Conservation (phyloP, 2,329 filamentous ascomycete species). For the Lachnellula willkommii region DNA sequence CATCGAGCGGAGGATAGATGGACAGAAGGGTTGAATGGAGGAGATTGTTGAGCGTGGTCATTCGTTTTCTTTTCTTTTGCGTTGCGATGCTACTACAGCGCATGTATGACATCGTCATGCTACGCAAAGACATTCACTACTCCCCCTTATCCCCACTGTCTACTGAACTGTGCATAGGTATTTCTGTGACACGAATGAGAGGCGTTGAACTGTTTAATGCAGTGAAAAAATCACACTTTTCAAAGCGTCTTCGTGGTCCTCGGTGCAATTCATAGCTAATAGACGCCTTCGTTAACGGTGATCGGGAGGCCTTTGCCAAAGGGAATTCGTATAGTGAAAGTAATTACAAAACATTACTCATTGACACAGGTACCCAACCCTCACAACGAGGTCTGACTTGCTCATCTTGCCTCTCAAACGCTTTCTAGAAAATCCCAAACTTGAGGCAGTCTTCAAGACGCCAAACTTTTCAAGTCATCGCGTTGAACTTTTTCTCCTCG, state of each 20-base stretch:
- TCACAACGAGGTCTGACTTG: no score
- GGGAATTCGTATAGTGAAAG: no score
- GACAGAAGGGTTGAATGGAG: neutral
- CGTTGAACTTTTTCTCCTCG: constrained; percentile 1
- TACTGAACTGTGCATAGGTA: neutral
- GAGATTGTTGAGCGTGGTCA: neutral
- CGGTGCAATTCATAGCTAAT: no score
- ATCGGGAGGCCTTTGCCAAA: no score
- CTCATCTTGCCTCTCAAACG: no score
- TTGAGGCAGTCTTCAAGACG: neutral
- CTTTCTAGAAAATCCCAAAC: no score
- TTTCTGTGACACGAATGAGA: neutral
- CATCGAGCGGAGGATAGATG: neutral
- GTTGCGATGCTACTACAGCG: neutral
- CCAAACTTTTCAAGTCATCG: neutral
- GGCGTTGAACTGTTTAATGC: neutral
- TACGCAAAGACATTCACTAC: neutral
- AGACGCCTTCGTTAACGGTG: no score
- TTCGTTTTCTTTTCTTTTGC: neutral
- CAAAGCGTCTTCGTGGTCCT: no score
- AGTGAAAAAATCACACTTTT: neutral
- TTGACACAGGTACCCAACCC: no score
- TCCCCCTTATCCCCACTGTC: neutral
- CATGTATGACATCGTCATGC: neutral
- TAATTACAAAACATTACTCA: no score